These are phyloP conservation scores for Septoria petroselini DNA, from an alignment of 2,329 filamentous ascomycete genomes.

Conservation along the genomic window DNA sequence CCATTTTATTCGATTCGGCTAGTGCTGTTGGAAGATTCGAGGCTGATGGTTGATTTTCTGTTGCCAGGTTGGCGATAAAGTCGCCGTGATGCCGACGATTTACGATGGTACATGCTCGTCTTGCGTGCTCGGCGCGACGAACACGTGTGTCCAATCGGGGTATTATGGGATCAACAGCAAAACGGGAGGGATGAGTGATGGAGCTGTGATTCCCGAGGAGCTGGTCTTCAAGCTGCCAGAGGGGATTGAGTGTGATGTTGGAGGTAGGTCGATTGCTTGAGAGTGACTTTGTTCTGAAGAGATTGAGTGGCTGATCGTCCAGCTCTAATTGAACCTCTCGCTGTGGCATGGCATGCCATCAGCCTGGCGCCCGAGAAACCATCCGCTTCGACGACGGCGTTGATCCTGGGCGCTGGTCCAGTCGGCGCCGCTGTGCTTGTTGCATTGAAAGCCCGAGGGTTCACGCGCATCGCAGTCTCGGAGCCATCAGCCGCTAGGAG, in stretches of 20 bases:
- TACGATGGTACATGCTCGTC: constrained; percentile 13
- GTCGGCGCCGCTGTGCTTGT: constrained; percentile 15
- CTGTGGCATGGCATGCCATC: constrained; percentile 16
- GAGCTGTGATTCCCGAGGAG: constrained; percentile 10
- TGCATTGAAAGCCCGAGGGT: constrained; percentile 10
- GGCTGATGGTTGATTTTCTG: not conserved
- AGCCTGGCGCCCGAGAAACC: not conserved
- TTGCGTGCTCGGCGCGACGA: constrained; percentile 10
- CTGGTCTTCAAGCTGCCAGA: constrained; percentile 12
- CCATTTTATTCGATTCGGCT: no score
- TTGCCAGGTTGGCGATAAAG: constrained; percentile 15
- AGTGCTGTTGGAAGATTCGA: not conserved
- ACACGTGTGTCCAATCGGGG: constrained; percentile 7
- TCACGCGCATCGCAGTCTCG: constrained; percentile 13
- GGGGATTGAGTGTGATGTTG: constrained; percentile 14
- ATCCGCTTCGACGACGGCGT: constrained; percentile 1
- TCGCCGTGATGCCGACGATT: constrained; percentile 13
- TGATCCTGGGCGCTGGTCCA: constrained; percentile 15
- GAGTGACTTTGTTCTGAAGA: no score
- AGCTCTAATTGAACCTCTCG: constrained; percentile 14
- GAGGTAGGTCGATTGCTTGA: constrained; percentile 7
- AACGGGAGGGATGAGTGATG: constrained; percentile 16
- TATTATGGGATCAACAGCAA: constrained; percentile 16
- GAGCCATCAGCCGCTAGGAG: constrained; percentile 7
- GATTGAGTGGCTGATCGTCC: no score